Evolutionary conservation across 2,329 filamentous ascomycete species (phyloP).

Genomic region (Spiromastix sp.): DNA sequence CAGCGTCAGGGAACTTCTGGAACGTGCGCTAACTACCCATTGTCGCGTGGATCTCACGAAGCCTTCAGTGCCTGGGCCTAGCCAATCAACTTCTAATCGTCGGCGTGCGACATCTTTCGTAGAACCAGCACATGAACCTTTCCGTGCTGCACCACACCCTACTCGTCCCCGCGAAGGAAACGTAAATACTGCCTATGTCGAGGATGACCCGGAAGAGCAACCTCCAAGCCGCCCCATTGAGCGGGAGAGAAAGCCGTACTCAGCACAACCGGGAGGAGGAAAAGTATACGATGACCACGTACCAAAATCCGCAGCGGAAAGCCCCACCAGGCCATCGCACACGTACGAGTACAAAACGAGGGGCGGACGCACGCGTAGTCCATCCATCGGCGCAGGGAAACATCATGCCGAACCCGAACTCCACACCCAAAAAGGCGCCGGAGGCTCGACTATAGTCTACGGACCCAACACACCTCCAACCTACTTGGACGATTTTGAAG

Average conservation of each 20-base stretch:
- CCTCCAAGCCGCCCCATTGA: slow-evolving; percentile 46
- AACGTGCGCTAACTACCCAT: slow-evolving; percentile 48
- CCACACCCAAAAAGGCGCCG: neutral
- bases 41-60: slow-evolving; percentile 37
- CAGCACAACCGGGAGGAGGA: slow-evolving; percentile 47
- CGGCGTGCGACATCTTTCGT: slow-evolving; percentile 11
- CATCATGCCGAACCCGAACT: neutral
- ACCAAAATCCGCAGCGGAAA: neutral
- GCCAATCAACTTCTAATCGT: slow-evolving; percentile 20
- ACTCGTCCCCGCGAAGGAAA: neutral
- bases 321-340: neutral
- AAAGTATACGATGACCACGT: slow-evolving; percentile 42
- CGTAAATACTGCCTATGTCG: neutral
- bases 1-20: slow-evolving; percentile 49
- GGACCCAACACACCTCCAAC: neutral
- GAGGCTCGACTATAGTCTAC: neutral
- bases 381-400: neutral
- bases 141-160: neutral
- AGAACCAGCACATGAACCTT: neutral
- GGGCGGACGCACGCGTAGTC: neutral
- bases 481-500: neutral
- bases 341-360: neutral
- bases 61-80: slow-evolving; percentile 26
- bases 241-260: slow-evolving; percentile 56
- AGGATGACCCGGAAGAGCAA: slow-evolving; percentile 29